Conservation (phyloP, 306 rosid genomes). For the Gynostemma pentaphyllum region DNA sequence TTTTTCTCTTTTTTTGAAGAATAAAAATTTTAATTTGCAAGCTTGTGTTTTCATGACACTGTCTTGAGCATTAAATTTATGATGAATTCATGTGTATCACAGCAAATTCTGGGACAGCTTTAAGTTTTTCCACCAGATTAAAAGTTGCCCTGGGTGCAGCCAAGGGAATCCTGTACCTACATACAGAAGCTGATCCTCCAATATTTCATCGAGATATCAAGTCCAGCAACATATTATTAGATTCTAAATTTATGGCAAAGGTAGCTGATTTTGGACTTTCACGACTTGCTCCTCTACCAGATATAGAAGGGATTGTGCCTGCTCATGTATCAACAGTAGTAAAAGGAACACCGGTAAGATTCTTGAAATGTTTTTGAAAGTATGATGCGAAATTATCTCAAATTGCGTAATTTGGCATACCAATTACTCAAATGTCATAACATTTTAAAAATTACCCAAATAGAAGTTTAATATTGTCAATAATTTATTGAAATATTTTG, state of each 20-base stretch:
- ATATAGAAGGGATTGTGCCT: conserved; percentile 60
- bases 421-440: too few relatives aligned
- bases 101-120: conserved; percentile 45
- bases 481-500: too few relatives aligned
- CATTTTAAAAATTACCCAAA: too few relatives aligned
- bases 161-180: conserved; percentile 83
- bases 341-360: conserved; percentile 88
- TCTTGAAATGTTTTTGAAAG: neutral
- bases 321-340: conserved; percentile 86
- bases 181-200: conserved; percentile 96
- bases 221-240: conserved; percentile 90
- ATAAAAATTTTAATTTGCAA: neutral
- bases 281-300: conserved; percentile 85
- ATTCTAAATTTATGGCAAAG: conserved; percentile 49
- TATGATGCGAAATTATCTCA: too few relatives aligned
- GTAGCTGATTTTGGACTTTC: conserved; percentile 99
- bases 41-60: neutral
- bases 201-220: conserved; percentile 92
- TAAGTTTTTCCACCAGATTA: conserved; percentile 58
- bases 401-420: too few relatives aligned
- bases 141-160: conserved; percentile 72
- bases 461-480: too few relatives aligned
- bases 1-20: neutral
- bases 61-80: neutral
- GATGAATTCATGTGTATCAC: conserved; percentile 15